These are phyloP conservation scores for Backusella australiensis DNA, from an alignment of 192 early-diverging fungal species.

Conservation along the genomic window DNA sequence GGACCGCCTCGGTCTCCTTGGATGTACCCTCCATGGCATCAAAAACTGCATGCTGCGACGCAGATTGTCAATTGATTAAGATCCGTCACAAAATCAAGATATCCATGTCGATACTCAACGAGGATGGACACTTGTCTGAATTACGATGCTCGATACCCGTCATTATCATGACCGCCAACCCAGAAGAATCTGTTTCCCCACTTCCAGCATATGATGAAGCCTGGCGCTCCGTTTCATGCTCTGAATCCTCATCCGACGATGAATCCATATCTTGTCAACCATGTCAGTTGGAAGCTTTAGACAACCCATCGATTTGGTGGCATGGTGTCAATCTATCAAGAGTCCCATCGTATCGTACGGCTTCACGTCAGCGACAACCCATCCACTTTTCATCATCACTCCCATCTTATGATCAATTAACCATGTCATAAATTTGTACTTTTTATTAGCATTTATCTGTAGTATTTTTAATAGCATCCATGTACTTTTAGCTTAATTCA, in stretches of 20 bases:
- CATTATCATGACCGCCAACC: conserved; percentile 19
- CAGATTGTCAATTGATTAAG: conserved; percentile 34
- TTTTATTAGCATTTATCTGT: background rate
- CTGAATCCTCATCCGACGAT: background rate
- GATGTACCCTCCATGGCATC: conserved; percentile 15
- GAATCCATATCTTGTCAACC: background rate
- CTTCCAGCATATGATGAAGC: conserved; percentile 32
- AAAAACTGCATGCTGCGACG: conserved; percentile 25
- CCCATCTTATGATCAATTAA: conserved; percentile 10
- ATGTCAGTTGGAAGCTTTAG: background rate
- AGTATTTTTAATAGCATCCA: no score
- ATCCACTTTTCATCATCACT: background rate
- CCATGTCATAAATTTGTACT: background rate
- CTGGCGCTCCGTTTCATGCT: conserved; percentile 23
- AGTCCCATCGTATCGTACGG: conserved; percentile 26
- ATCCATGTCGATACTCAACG: conserved; percentile 17
- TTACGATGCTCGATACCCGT: conserved; percentile 30
- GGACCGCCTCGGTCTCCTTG: background rate
- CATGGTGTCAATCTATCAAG: conserved; percentile 18
- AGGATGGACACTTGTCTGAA: conserved; percentile 37
- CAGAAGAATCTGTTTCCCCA: background rate
- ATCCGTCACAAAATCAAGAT: conserved; percentile 37
- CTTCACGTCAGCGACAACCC: background rate
- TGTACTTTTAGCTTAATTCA: no score
- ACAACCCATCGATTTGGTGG: conserved; percentile 15